Percentiles rank a stretch among this genome's conserved stretches.
These are phyloP conservation scores for Scedosporium boydii DNA, from an alignment of 2,329 filamentous ascomycete species.

Conservation along the genomic window DNA sequence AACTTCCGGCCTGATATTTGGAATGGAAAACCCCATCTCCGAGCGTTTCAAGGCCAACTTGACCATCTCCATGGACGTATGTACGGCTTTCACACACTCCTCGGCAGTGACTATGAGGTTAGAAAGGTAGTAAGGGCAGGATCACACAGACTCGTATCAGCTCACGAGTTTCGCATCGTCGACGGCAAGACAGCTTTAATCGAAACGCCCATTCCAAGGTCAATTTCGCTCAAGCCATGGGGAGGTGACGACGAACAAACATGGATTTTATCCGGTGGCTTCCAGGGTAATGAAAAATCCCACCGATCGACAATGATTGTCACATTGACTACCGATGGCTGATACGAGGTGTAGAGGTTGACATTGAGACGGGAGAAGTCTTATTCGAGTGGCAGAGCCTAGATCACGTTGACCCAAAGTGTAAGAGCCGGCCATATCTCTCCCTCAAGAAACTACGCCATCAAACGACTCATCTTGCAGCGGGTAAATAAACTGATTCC, in stretches of 20 bases:
- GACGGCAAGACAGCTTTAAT: not conserved
- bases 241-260: conserved; percentile 1
- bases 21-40: conserved; percentile 1
- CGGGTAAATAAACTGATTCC: not conserved
- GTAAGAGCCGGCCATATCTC: not conserved
- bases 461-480: too few relatives aligned
- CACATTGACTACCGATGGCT: too few relatives aligned
- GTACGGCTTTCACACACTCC: not conserved
- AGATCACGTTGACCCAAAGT: conserved; percentile 8
- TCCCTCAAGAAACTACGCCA: not conserved
- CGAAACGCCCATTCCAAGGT: not conserved
- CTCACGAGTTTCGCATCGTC: not conserved
- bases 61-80: not conserved
- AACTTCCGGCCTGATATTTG: conserved; percentile 7
- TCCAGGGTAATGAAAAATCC: conserved; percentile 1
- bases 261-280: conserved; percentile 5
- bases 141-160: not conserved
- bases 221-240: not conserved
- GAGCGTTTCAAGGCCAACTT: conserved; percentile 6
- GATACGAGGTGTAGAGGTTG: not conserved
- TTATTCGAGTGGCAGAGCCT: conserved; percentile 34
- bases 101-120: not conserved
- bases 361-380: conserved; percentile 36
- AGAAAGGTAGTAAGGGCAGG: not conserved
- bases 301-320: too few relatives aligned